Base-by-base conservation (phyloP, 2,329 filamentous ascomycete genomes). In the Colletotrichum simmondsii region DNA sequence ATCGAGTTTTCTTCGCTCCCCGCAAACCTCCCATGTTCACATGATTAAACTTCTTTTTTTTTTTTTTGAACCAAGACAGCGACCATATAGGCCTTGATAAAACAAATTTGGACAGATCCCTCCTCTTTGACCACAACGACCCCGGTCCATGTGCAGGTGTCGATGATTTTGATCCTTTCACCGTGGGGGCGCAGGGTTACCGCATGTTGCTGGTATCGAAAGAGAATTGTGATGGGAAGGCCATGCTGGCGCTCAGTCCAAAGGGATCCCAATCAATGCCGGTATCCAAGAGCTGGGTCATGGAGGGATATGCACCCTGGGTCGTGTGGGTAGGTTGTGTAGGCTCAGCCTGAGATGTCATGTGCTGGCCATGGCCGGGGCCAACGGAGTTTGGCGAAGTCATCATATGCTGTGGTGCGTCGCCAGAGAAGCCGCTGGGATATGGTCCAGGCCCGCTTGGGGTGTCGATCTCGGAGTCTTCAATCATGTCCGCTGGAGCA, bases 191-290 rank as follows among this genome's bases (percentile, higher is more conserved):
- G 49, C 53, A 53, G 30, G 46, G 59, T 49, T 82, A 86, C 75
- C 84, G 80, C 81, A 86, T 88, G 76, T 89, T 90, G 80, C 87
- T 86, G 62, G 89, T 90, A 74, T 92, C 91, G 80, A 94, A 95
- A 64, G 91, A 90, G 82, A 95, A 97, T 68, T 94, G 93, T 2
- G 93, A 94, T 12, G 95, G 95, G 78, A 98, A 98, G 76, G 96
- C 94, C 96, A 98, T 98, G 84, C 94, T 97, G 46, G 95, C 95
- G 72, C 94, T 96, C 65, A 98, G 87, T 14, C 95, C 95, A 78
- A 98, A 98, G 0, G 96, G 96, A 82, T 98, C 95, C 82, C 95
- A 94, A 80, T 98, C 95, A 61, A 97, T 87, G 84, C 95, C 94
- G 22, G 95, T 93, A 78, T 98, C 95, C 54, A 91, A 81, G 8